Evolutionary conservation across 768 basidiomycete species (phyloP).

Genomic region (Auricularia cornea): DNA sequence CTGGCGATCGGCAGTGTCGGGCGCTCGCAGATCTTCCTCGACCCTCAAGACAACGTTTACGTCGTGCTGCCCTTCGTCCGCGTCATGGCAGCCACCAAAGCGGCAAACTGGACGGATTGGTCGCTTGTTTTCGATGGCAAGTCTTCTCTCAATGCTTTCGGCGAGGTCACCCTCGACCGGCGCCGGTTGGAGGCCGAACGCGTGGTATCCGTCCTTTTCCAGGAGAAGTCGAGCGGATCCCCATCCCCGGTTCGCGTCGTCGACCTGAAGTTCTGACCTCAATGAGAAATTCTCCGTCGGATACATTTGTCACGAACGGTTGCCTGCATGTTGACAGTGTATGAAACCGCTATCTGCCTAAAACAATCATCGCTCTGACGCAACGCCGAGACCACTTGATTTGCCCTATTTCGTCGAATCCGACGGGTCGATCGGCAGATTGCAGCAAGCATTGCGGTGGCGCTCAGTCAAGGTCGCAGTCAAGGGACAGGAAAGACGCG

Average conservation of each 20-base stretch:
- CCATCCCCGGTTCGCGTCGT: background rate
- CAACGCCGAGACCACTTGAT: too few relatives aligned
- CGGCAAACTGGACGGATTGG: constrained; percentile 3
- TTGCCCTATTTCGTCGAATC: too few relatives aligned
- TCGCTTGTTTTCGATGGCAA: constrained; percentile 1
- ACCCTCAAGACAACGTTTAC: constrained; percentile 7
- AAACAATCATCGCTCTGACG: too few relatives aligned
- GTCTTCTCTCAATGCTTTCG: constrained; percentile 1
- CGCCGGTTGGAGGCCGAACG: background rate
- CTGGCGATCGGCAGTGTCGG: constrained; percentile 2
- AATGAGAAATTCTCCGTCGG: background rate
- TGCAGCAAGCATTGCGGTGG: too few relatives aligned
- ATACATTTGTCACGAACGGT: background rate
- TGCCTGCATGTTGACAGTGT: background rate
- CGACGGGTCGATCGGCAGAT: too few relatives aligned
- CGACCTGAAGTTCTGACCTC: background rate
- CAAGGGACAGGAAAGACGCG: too few relatives aligned
- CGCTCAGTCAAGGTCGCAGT: too few relatives aligned
- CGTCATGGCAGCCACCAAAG: constrained; percentile 3
- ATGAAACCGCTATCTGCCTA: background rate
- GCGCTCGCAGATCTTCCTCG: constrained; percentile 8
- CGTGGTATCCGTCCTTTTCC: background rate
- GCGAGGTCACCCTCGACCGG: constrained; percentile 3
- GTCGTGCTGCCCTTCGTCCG: constrained; percentile 6
- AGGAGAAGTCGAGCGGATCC: background rate